Percentiles rank a stretch among this genome's conserved stretches.
Evolutionary conservation across 495 filamentous ascomycete genomes (phyloP).

Genomic region (Thermothielavioides terrestris): DNA sequence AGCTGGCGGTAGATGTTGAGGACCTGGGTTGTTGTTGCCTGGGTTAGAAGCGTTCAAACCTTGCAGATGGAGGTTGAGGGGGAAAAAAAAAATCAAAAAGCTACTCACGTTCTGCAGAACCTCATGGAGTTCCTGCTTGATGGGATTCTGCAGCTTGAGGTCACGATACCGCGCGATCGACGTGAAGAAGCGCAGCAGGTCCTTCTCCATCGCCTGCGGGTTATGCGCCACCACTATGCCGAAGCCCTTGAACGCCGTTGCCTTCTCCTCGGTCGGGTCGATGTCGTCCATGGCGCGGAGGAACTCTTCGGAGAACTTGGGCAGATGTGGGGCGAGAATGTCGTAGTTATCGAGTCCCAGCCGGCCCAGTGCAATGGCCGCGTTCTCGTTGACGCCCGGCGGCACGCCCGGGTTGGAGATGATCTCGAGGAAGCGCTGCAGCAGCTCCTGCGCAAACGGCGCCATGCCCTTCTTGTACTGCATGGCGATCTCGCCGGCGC

Average conservation of each 20-base stretch:
- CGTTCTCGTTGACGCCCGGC: slow-evolving; percentile 88
- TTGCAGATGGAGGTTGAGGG: too few relatives aligned
- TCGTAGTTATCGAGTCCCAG: slow-evolving; percentile 76
- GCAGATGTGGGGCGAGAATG: slow-evolving; percentile 70
- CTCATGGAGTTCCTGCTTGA: slow-evolving; percentile 39
- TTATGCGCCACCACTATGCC: slow-evolving; percentile 75
- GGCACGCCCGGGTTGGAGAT: slow-evolving; percentile 76
- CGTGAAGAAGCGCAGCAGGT: slow-evolving; percentile 72
- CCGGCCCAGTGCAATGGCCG: slow-evolving; percentile 84
- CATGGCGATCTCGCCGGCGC: slow-evolving; percentile 86
- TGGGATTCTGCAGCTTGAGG: slow-evolving; percentile 35
- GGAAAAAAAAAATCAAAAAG: neutral
- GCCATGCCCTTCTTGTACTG: slow-evolving; percentile 61
- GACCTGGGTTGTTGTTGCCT: too few relatives aligned
- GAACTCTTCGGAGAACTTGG: slow-evolving; percentile 71
- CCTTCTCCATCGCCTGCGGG: slow-evolving; percentile 84
- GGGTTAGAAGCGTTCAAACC: too few relatives aligned
- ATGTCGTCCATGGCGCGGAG: slow-evolving; percentile 74
- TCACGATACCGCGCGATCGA: slow-evolving; percentile 72
- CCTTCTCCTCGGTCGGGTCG: slow-evolving; percentile 88
- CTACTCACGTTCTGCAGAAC: slow-evolving; percentile 38
- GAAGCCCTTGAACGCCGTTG: slow-evolving; percentile 85
- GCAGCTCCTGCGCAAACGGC: slow-evolving; percentile 68
- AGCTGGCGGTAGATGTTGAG: slow-evolving; percentile 73
- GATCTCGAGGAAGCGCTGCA: slow-evolving; percentile 66